A percentile compares a stretch with the other conserved stretches of the same genome.
Conservation (phyloP, 208 protist species). For the Eutreptiella sp. region DNA sequence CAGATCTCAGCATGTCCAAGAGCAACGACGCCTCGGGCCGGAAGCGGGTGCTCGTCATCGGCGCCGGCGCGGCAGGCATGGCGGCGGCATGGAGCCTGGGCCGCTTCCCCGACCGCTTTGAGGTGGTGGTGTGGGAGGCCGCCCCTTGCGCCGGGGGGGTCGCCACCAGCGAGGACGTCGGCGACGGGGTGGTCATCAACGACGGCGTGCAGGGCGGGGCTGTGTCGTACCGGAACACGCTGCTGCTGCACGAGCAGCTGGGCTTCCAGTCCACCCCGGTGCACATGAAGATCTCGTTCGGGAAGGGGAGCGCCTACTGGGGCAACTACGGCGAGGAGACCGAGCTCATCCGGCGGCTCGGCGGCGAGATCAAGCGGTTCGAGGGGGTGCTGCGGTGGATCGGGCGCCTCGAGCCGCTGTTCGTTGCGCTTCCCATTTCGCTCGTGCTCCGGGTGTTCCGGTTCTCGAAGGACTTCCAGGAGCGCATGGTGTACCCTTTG, state of each 20-base stretch:
- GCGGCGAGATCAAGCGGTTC: slow-evolving; percentile 18
- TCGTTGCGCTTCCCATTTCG: no score
- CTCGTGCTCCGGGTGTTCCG: no score
- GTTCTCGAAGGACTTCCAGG: slow-evolving; percentile 25
- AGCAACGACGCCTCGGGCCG: no score
- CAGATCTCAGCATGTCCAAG: no score
- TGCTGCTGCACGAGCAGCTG: slow-evolving; percentile 17
- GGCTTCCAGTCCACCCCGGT: slow-evolving; percentile 12
- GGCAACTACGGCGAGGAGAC: slow-evolving; percentile 7
- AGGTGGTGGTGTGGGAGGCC: slow-evolving; percentile 25
- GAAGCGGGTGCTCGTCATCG: slow-evolving; percentile 20
- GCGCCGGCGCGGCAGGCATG: slow-evolving; percentile 18
- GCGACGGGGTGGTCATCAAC: slow-evolving; percentile 11
- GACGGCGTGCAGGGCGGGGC: slow-evolving; percentile 31
- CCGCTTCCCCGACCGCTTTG: slow-evolving; percentile 21
- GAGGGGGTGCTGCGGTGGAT: slow-evolving; percentile 6
- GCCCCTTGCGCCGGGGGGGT: slow-evolving; percentile 12
- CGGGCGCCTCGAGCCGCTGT: no score
- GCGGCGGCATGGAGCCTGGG: slow-evolving; percentile 28
- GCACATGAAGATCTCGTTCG: slow-evolving; percentile 30
- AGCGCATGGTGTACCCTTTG: slow-evolving; percentile 26
- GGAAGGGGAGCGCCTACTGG: slow-evolving; percentile 16
- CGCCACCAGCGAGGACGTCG: slow-evolving; percentile 20
- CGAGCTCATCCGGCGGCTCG: neutral
- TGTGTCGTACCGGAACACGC: slow-evolving; percentile 24